phyloP scores from a whole-genome alignment of 441 rosid genomes.

The Erysimum pusillum region DNA sequence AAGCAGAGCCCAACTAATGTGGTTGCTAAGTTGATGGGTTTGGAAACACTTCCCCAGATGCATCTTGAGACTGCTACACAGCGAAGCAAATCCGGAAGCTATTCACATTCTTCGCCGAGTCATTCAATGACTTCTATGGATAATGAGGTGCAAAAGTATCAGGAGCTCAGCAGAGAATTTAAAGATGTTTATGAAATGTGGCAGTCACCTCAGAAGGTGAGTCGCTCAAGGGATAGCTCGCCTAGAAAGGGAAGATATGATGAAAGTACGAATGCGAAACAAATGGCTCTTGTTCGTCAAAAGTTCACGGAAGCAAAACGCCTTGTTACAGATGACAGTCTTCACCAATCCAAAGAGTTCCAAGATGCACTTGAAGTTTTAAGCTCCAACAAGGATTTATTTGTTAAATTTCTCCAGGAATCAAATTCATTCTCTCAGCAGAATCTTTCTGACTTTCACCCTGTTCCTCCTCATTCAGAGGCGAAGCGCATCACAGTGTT shows the following conservation, averaged over 20 bases:
- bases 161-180: conserved; percentile 57
- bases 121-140: conserved; percentile 52
- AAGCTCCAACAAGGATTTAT: conserved; percentile 79
- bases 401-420: conserved; percentile 81
- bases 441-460: conserved; percentile 59
- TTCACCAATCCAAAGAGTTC: conserved; percentile 82
- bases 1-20: conserved; percentile 73
- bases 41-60: conserved; percentile 77
- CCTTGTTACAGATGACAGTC: conserved; percentile 77
- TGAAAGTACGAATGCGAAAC: conserved; percentile 58
- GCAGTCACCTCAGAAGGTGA: conserved; percentile 63
- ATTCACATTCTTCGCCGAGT: conserved; percentile 59
- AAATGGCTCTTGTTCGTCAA: conserved; percentile 81
- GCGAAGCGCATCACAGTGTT: conserved; percentile 90
- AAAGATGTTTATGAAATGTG: conserved; percentile 81
- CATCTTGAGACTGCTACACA: conserved; percentile 55
- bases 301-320: conserved; percentile 92
- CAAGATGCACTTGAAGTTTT: conserved; percentile 87
- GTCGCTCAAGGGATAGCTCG: conserved; percentile 59
- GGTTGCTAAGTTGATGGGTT: conserved; percentile 98
- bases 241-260: conserved; percentile 58
- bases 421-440: conserved; percentile 77
- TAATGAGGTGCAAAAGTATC: conserved; percentile 51
- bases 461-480: conserved; percentile 66
- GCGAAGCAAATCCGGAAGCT: conserved; percentile 63